Conservation (phyloP, 345 rosid species). For the Eucalyptus curtisii region DNA sequence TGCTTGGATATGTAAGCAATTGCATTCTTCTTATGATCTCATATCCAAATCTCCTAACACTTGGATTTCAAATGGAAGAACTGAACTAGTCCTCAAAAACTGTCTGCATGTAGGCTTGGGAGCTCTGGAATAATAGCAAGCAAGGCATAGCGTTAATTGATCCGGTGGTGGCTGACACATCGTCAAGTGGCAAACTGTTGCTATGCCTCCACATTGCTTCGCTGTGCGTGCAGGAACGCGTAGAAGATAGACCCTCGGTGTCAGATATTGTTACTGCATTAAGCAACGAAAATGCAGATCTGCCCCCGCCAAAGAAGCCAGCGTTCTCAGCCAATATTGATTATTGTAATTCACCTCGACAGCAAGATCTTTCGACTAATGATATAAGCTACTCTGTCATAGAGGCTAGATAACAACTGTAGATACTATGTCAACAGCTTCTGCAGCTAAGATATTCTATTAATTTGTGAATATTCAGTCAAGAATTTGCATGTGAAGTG, state of each 20-base stretch:
- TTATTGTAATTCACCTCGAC: background rate
- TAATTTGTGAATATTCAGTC: background rate
- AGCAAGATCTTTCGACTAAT: background rate
- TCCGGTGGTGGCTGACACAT: background rate
- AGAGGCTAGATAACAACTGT: background rate
- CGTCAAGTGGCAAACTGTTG: background rate
- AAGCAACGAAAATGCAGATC: background rate
- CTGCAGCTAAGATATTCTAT: background rate
- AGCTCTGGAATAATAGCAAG: background rate
- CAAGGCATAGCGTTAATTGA: background rate
- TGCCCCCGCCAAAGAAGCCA: constrained; percentile 8
- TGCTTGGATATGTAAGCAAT: constrained; percentile 6
- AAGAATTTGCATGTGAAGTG: background rate
- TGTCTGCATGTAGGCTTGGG: constrained; percentile 8
- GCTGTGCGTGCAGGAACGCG: constrained; percentile 14
- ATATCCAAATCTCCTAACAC: background rate
- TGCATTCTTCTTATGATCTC: background rate
- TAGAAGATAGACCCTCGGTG: constrained; percentile 10
- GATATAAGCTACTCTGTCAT: background rate
- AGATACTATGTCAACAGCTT: background rate
- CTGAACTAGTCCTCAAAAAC: background rate
- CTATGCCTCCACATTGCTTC: constrained; percentile 12
- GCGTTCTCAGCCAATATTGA: background rate
- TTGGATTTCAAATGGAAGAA: background rate
- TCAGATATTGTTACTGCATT: constrained; percentile 3